phyloP scores from a whole-genome alignment of 2,329 filamentous ascomycete species.

The Dactylonectria estremocensis region DNA sequence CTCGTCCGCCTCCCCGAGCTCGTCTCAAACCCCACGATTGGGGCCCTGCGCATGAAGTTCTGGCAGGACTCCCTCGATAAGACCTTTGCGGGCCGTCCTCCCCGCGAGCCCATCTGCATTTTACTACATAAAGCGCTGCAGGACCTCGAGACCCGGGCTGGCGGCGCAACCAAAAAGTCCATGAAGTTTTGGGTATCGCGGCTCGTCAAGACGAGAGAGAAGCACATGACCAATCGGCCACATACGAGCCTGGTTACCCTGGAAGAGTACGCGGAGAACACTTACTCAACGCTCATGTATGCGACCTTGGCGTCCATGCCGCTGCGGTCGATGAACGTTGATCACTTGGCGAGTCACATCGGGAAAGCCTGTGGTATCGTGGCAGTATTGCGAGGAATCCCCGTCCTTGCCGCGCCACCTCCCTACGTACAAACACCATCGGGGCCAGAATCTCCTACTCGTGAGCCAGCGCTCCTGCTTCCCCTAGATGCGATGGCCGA shows the following conservation, averaged over 20 bases:
- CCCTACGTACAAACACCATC: slow-evolving; percentile 62
- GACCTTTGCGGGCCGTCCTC: slow-evolving; percentile 83
- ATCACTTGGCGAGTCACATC: slow-evolving; percentile 95
- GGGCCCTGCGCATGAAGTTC: slow-evolving; percentile 92
- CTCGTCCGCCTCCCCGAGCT: slow-evolving; percentile 91
- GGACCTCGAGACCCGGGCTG: slow-evolving; percentile 66
- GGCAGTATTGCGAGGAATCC: slow-evolving; percentile 88
- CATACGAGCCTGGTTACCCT: slow-evolving; percentile 81
- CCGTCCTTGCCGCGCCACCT: slow-evolving; percentile 84
- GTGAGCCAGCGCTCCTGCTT: slow-evolving; percentile 76
- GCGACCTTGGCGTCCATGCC: slow-evolving; percentile 85
- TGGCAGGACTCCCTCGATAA: slow-evolving; percentile 90
- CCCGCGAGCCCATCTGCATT: slow-evolving; percentile 92
- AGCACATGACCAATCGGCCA: slow-evolving; percentile 86
- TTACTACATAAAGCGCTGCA: slow-evolving; percentile 82
- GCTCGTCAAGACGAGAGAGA: slow-evolving; percentile 85
- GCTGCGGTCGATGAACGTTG: slow-evolving; percentile 85
- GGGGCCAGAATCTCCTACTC: slow-evolving; percentile 57
- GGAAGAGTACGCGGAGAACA: slow-evolving; percentile 94
- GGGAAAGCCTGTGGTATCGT: slow-evolving; percentile 94
- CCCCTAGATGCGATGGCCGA: slow-evolving; percentile 93
- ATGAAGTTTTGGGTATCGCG: slow-evolving; percentile 83
- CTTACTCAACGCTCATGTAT: slow-evolving; percentile 94
- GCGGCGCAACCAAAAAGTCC: slow-evolving; percentile 61
- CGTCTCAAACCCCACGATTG: slow-evolving; percentile 89